A percentile compares a stretch with the other conserved stretches of the same genome.
phyloP scores from a whole-genome alignment of 352 stramenopile species.

The Phytopythium montanum region DNA sequence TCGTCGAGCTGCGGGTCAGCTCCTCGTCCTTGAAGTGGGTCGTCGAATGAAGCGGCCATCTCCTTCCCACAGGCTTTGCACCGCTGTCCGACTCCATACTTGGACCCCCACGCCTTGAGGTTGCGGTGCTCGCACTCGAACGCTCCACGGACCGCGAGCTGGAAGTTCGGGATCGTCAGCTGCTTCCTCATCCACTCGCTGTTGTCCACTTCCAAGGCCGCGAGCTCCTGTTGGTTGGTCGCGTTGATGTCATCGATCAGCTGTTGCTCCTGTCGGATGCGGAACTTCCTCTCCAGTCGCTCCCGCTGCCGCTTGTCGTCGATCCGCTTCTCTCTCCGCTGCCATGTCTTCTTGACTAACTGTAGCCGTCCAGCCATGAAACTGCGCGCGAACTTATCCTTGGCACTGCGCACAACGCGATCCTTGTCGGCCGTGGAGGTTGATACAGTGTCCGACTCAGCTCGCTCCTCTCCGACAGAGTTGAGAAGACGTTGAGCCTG shows the following conservation, averaged over 20 bases:
- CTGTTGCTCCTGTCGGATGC: conserved; percentile 49
- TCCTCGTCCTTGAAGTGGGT: conserved; percentile 40
- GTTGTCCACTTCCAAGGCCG: conserved; percentile 24
- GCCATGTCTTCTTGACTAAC: conserved; percentile 67
- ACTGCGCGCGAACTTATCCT: conserved; percentile 48
- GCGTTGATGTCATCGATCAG: conserved; percentile 30
- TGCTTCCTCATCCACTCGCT: conserved; percentile 21
- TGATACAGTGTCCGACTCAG: background rate
- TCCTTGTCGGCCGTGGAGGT: conserved; percentile 3
- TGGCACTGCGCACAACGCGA: conserved; percentile 29
- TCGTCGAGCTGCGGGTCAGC: conserved; percentile 43
- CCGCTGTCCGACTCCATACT: conserved; percentile 46
- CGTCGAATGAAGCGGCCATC: conserved; percentile 55
- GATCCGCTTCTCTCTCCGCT: conserved; percentile 52
- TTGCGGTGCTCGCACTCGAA: conserved; percentile 54
- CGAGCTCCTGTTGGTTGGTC: conserved; percentile 30
- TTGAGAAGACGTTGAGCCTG: conserved; percentile 49
- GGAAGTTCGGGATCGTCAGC: conserved; percentile 62
- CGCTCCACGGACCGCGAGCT: conserved; percentile 26
- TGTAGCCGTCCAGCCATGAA: conserved; percentile 55
- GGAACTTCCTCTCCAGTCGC: conserved; percentile 41
- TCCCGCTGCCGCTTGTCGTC: conserved; percentile 38
- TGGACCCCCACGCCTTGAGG: conserved; percentile 63
- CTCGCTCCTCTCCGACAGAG: conserved; percentile 16
- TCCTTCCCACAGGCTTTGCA: conserved; percentile 74